Base-by-base conservation (phyloP, 805 yeast genomes). In the Soucietia sequanensis region DNA sequence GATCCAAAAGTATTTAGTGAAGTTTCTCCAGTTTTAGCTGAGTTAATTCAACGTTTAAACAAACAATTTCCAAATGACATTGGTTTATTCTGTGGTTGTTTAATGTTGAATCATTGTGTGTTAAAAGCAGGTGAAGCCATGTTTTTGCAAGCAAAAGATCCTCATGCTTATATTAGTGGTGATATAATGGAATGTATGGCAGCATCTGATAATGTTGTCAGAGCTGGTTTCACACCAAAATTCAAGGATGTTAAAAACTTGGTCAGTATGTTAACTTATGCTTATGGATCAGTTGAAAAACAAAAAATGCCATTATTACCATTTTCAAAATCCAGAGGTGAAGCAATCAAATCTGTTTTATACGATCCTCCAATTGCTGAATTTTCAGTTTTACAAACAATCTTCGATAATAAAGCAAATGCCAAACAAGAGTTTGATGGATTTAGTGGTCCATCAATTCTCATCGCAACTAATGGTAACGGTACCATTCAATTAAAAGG, bases 111-210 rank as follows among this genome's bases (percentile, higher is more conserved):
- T 72, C 96, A 90, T 58, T 90, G 90, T 52, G 67, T 66, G 41
- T 75, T 93, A 52, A 65, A 77, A 24, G 76, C 87, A 9, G 99
- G 99, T 43, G 95, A 93, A 68, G 98, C 97, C 38, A 89, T 93
- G 81, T 93, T 90, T 57, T 73, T 93, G 59, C 88, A 87, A 56
- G 98, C 99, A 28, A 87, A 88, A 65, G 97, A 90, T 62, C 98
- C 98, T 17, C 99, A 93, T 63, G 99, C 99, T 22, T 93, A 93
- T 65, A 91, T 93, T 42, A 75, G 83, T 36, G 99, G 99, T 47
- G 98, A 93, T 62, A 93, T 93, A 48, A 90, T 93, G 55, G 99
- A 93, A 70, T 93, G 99, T 71, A 93, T 93, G 99, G 99, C 99
- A 27, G 97, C 99, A 6, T 83, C 95, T 26, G 99, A 93, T 62